Percentiles rank a stretch among this genome's conserved stretches.
Evolutionary conservation across 805 yeast species (phyloP).

Genomic region (Allodekkera sacchari): DNA sequence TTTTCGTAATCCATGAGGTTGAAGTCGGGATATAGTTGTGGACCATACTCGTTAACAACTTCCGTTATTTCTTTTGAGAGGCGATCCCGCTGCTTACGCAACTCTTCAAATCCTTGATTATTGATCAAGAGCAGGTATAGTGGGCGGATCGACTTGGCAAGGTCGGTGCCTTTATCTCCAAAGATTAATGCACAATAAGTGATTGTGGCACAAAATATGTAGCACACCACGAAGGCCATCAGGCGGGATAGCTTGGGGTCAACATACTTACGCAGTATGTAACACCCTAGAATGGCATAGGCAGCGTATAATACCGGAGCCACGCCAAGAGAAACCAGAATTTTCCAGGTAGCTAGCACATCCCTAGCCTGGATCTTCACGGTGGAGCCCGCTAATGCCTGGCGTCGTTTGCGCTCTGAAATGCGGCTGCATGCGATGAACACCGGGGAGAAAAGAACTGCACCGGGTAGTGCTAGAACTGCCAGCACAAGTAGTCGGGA

Average conservation of each 20-base stretch:
- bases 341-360: conserved; percentile 96
- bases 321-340: conserved; percentile 76
- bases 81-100: conserved; percentile 53
- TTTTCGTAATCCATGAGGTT: conserved; percentile 43
- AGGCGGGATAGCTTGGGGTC: conserved; percentile 15
- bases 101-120: conserved; percentile 45
- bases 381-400: conserved; percentile 77
- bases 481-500: conserved; percentile 48
- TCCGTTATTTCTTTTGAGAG: conserved; percentile 71
- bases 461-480: conserved; percentile 78
- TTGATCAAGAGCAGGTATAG: conserved; percentile 57
- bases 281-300: conserved; percentile 60
- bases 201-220: conserved; percentile 58
- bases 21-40: conserved; percentile 81
- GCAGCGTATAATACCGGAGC: conserved; percentile 81
- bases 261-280: conserved; percentile 20
- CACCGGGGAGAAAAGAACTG: conserved; percentile 78
- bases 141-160: conserved; percentile 76
- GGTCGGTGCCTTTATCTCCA: conserved; percentile 92
- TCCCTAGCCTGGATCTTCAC: conserved; percentile 91
- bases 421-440: conserved; percentile 70
- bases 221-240: conserved; percentile 35
- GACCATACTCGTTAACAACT: conserved; percentile 73
- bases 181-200: conserved; percentile 86
- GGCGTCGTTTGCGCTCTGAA: conserved; percentile 61